Evolutionary conservation across 2,329 filamentous ascomycete genomes (phyloP), one percentile per base, ranked within the genome.

Genomic region (Cytospora chrysosperma): DNA sequence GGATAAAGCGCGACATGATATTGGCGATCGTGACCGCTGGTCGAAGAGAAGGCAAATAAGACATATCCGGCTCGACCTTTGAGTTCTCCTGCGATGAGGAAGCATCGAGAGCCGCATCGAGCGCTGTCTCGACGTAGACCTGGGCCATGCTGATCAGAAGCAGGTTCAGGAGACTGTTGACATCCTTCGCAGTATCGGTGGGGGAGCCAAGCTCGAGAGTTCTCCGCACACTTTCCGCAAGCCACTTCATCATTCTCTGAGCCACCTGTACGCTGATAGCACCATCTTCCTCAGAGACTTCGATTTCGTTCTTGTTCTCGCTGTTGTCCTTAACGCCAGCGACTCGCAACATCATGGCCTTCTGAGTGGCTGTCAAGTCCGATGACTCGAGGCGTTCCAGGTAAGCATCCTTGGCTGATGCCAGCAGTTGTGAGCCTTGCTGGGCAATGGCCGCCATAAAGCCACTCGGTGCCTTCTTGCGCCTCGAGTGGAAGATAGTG

Each of bases 171-270:
- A 98, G 83, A 65, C 92, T 88, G 53, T 89, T 90, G 62, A 98
- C 92, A 75, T 99, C 95, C 75, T 96, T 98, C 19, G 95, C 92
- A 5, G 93, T 97, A 70, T 99, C 95, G 63, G 85, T 89, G 58
- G 88, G 88, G 27, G 91, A 89, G 27, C 91, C 93, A n/a, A 99
- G 82, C 75, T 99, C 95, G 12, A 99, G 82, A 0, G 93, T 92
- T 67, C 95, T 85, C 47, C 95, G 91, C 27, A 99, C 94, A 67
- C 92, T 93, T 79, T 99, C 95, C 2, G 95, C 95, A 49, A 99
- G 81, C 95, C 95, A 99, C 73, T 92, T 96, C 65, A 99, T 84
- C 93, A 99, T 99, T 63, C 95, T 86, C 78, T 98, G 98, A n/a
- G 93, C 92, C 74, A 91, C 93, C n/a, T 87, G 82, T 5, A 96